A percentile compares a stretch with the other conserved stretches of the same genome.
Evolutionary conservation across 108 stramenopile genomes (phyloP).

Genomic region (Nitzschia palea): DNA sequence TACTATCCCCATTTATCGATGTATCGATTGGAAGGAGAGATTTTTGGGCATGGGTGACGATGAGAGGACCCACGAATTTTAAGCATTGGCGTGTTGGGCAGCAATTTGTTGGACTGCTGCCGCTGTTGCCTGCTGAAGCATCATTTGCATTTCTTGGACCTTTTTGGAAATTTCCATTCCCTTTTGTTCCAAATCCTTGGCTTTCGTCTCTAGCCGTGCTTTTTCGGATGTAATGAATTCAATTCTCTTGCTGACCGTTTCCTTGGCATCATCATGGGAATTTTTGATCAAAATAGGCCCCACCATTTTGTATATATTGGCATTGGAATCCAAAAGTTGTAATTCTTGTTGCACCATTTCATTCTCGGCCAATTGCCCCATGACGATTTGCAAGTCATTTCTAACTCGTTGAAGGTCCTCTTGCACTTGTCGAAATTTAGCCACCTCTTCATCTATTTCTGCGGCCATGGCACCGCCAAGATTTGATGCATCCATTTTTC

Average conservation of each 20-base stretch:
- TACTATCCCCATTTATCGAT: no score
- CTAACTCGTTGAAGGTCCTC: slow-evolving; percentile 57
- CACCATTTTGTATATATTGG: slow-evolving; percentile 83
- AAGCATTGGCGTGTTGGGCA: slow-evolving; percentile 41
- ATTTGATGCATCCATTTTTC: slow-evolving; percentile 29
- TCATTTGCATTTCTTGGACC: slow-evolving; percentile 80
- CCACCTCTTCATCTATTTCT: slow-evolving; percentile 78
- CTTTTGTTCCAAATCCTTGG: slow-evolving; percentile 54
- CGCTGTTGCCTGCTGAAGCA: slow-evolving; percentile 80
- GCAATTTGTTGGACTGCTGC: slow-evolving; percentile 79
- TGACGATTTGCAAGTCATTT: slow-evolving; percentile 63
- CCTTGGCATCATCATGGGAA: slow-evolving; percentile 86
- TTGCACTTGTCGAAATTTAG: slow-evolving; percentile 72
- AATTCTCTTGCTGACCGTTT: slow-evolving; percentile 82
- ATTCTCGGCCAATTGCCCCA: slow-evolving; percentile 86
- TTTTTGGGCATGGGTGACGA: no score
- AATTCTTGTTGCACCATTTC: slow-evolving; percentile 85
- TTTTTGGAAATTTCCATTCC: slow-evolving; percentile 59
- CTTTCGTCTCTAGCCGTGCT: slow-evolving; percentile 52
- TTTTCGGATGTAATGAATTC: slow-evolving; percentile 85
- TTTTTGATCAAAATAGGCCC: slow-evolving; percentile 92
- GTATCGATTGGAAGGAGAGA: no score
- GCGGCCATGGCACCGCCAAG: slow-evolving; percentile 68
- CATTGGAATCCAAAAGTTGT: slow-evolving; percentile 38
- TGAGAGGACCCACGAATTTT: no score